Base-by-base conservation (phyloP, 305 asterid genomes). In the Caryopteris hybrid region DNA sequence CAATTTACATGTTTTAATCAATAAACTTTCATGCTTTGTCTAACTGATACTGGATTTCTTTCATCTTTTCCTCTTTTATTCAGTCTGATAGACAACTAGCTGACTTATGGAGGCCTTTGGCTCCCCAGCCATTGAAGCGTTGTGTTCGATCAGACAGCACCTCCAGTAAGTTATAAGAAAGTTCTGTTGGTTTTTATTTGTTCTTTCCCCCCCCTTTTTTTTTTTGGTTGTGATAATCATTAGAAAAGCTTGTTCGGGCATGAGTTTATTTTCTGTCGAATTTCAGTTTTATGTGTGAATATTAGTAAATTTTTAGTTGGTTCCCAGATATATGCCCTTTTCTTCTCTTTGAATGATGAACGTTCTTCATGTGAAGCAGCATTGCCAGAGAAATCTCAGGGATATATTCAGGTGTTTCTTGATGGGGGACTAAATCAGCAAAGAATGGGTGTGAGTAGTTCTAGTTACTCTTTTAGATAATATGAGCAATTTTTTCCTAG, bases 341-440 rank as follows among this genome's bases (percentile, higher is more conserved):
- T 25, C 3, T 25, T 25, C 31, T 59, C 20, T n/a, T 60, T 57
- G 61, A 70, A 22, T 72, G 43, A 48, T 61, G 50, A 36, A 20
- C 5, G n/a, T n/a, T 62, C 66, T 70, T 65, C 25, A 0, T 75
- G 78, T 75, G 62, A 43, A 56, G 72, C 82, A 85, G 94, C 79
- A 48, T 74, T 89, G 71, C 89, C 95, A 5, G 86, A 83, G 78
- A 83, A 84, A 71, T 88, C 96, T 47, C 83, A 65, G 72, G 96
- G 98, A 36, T 95, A 91, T 70, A 67, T 94, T 58, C 99, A 94
- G 74, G 91, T 94, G 73, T 94, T 94, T 77, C 95, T 94, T 54
- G 99, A 94, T 70, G 99, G 99, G 41, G 99, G 99, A 65, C 80
- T 94, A 72, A 94, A 94, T 80, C 99, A 94, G 80, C 99, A 94